These are phyloP conservation scores for Geotrichum klebahnii DNA, from an alignment of 1,139 yeast genomes.

Conservation along the genomic window DNA sequence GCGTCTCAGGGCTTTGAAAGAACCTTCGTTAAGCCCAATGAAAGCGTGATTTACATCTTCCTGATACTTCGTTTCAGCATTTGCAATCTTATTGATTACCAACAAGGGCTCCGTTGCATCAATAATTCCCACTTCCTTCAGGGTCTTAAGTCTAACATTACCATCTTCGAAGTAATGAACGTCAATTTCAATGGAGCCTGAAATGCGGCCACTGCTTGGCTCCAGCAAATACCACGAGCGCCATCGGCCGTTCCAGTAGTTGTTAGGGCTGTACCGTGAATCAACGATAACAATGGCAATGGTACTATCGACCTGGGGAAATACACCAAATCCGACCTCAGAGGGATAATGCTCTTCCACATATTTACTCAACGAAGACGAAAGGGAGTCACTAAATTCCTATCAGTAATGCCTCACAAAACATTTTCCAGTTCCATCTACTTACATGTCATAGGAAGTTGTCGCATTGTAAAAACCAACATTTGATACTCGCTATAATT, in stretches of 20 bases:
- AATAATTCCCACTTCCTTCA: constrained; percentile 41
- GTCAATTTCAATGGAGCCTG: constrained; percentile 60
- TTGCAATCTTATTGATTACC: constrained; percentile 52
- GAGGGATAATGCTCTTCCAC: constrained; percentile 47
- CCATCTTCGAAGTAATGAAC: constrained; percentile 96
- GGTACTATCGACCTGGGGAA: constrained; percentile 51
- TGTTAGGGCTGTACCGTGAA: constrained; percentile 65
- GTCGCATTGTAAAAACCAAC: constrained; percentile 17
- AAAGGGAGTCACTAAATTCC: constrained; percentile 24
- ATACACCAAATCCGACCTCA: constrained; percentile 45
- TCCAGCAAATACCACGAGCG: constrained; percentile 55
- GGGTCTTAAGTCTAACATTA: constrained; percentile 71
- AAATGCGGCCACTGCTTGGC: constrained; percentile 38
- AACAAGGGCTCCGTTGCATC: constrained; percentile 28
- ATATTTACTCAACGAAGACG: constrained; percentile 39
- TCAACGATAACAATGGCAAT: constrained; percentile 60
- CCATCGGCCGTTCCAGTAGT: constrained; percentile 92
- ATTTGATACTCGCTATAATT: constrained; percentile 22
- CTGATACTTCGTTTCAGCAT: constrained; percentile 61
- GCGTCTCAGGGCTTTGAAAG: constrained; percentile 81
- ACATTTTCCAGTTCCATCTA: constrained; percentile 10
- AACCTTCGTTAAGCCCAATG: constrained; percentile 67
- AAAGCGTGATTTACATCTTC: constrained; percentile 59
- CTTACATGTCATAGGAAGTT: constrained; percentile 21
- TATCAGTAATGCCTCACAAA: no score